phyloP scores from a whole-genome alignment of 345 rosid genomes.

The Euphorbia tirucalli region DNA sequence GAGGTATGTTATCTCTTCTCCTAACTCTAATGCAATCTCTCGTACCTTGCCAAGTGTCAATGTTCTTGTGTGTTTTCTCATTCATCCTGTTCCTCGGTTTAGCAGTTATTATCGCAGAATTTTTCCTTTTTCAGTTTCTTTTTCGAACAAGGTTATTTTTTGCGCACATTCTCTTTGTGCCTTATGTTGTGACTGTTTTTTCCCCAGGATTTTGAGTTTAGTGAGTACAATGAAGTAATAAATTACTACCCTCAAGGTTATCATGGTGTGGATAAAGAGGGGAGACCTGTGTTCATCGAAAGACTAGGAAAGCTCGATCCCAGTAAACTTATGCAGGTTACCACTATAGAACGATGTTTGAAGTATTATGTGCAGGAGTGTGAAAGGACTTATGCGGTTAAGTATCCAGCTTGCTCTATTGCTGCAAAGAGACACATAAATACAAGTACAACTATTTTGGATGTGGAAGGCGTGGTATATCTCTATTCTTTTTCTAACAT shows the following conservation, averaged over 20 bases:
- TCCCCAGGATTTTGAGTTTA: slow-evolving; percentile 27
- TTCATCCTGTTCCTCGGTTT: not conserved
- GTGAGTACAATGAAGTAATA: slow-evolving; percentile 25
- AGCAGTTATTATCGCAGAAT: no score
- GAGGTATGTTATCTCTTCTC: slow-evolving; percentile 48
- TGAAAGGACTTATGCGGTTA: slow-evolving; percentile 69
- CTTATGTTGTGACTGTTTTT: not conserved
- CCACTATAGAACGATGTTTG: slow-evolving; percentile 78
- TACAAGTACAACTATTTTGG: slow-evolving; percentile 91
- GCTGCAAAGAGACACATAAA: slow-evolving; percentile 94
- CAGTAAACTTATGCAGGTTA: slow-evolving; percentile 78
- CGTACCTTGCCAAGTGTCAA: not conserved
- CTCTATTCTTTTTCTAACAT: not conserved
- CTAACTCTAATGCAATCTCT: not conserved
- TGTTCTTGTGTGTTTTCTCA: not conserved
- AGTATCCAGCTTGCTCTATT: slow-evolving; percentile 86
- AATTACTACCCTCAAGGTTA: slow-evolving; percentile 29
- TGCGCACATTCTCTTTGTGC: no score
- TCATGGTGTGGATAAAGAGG: no score
- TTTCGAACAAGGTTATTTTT: no score
- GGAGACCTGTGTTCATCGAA: no score
- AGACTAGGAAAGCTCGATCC: slow-evolving; percentile 76
- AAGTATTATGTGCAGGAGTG: slow-evolving; percentile 87
- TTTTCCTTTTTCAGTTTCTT: no score
- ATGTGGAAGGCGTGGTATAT: slow-evolving; percentile 96